These are phyloP conservation scores for Martiniozyma asiatica DNA, from an alignment of 1,139 yeast species.

Conservation along the genomic window DNA sequence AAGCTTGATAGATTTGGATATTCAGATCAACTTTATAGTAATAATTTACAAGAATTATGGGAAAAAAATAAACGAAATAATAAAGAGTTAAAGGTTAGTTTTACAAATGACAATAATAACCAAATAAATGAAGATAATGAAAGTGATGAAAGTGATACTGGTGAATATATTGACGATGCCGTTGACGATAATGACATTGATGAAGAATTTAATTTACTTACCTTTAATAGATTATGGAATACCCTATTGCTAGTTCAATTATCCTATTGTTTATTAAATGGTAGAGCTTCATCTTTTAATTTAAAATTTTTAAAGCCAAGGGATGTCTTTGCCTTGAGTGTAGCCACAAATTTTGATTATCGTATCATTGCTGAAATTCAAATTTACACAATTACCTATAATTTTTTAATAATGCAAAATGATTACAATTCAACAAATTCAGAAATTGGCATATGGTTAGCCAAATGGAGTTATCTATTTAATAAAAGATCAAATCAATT, in stretches of 20 bases:
- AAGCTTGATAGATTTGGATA: constrained; percentile 9
- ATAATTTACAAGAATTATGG: constrained; percentile 6
- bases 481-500: too few relatives aligned
- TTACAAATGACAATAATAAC: not conserved
- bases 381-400: too few relatives aligned
- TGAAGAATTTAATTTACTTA: constrained; percentile 17
- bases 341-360: too few relatives aligned
- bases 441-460: too few relatives aligned
- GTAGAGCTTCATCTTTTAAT: constrained; percentile 41
- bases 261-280: constrained; percentile 56
- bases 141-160: not conserved
- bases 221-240: constrained; percentile 35
- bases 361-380: too few relatives aligned
- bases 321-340: too few relatives aligned
- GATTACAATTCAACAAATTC: too few relatives aligned
- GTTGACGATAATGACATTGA: constrained; percentile 24
- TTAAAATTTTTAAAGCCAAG: constrained; percentile 1
- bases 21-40: constrained; percentile 7
- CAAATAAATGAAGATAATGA: too few relatives aligned
- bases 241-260: constrained; percentile 63
- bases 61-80: constrained; percentile 3
- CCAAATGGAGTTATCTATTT: too few relatives aligned
- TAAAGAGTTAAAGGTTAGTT: constrained; percentile 1
- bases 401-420: too few relatives aligned
- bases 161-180: constrained; percentile 4